These are phyloP conservation scores for Botrytis tulipae DNA, from an alignment of 2,329 filamentous ascomycete species.

Conservation along the genomic window DNA sequence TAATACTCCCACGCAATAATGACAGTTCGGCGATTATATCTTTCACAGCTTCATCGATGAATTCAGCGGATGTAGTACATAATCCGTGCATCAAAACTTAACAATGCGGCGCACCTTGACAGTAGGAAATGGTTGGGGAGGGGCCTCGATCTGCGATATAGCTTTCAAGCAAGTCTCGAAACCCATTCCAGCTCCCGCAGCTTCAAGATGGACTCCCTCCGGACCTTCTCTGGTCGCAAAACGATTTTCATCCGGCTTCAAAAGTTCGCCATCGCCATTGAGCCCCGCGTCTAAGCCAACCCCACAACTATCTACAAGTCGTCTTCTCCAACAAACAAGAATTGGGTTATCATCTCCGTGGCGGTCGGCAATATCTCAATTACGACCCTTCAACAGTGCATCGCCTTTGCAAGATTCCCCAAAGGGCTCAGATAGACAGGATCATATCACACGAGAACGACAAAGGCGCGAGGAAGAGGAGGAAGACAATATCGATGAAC, in stretches of 20 bases:
- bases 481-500: constrained; percentile 45
- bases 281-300: constrained; percentile 21
- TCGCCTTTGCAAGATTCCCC: constrained; percentile 28
- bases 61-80: constrained; percentile 30
- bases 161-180: constrained; percentile 31
- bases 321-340: constrained; percentile 24
- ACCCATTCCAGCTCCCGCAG: constrained; percentile 19
- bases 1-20: constrained; percentile 29
- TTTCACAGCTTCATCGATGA: constrained; percentile 33
- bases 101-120: constrained; percentile 35
- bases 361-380: constrained; percentile 34
- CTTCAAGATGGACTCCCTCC: constrained; percentile 22
- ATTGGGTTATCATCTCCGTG: constrained; percentile 31
- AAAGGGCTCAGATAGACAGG: constrained; percentile 34
- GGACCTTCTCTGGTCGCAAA: constrained; percentile 16
- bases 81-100: constrained; percentile 17
- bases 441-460: constrained; percentile 40
- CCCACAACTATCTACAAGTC: constrained; percentile 22
- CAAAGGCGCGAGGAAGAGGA: constrained; percentile 45
- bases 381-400: constrained; percentile 35
- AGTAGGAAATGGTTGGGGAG: constrained; percentile 29
- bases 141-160: constrained; percentile 29
- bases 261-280: constrained; percentile 19
- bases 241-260: constrained; percentile 28
- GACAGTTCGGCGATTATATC: constrained; percentile 28